These are phyloP conservation scores for Geotrichum bryndzae DNA, from an alignment of 1,139 yeast species.

Conservation along the genomic window DNA sequence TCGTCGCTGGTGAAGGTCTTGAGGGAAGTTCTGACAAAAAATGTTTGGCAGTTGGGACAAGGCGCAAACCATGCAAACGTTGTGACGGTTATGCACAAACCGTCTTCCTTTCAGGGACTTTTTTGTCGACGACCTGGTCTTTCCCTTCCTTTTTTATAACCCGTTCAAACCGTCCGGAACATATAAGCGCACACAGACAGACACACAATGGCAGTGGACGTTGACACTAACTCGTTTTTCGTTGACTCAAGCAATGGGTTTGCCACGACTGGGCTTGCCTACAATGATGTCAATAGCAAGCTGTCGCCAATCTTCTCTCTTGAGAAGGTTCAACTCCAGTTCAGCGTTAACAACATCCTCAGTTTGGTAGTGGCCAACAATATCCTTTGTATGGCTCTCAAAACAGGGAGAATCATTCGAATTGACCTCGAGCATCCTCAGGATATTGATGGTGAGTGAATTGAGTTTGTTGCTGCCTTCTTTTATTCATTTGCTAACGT, in stretches of 20 bases:
- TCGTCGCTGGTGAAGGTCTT: neutral
- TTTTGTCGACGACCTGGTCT: neutral
- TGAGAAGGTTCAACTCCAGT: constrained; percentile 54
- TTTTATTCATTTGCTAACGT: neutral
- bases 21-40: neutral
- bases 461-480: neutral
- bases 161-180: neutral
- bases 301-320: constrained; percentile 32
- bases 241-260: constrained; percentile 15
- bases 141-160: neutral
- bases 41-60: constrained; percentile 13
- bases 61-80: constrained; percentile 4
- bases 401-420: constrained; percentile 43
- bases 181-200: neutral
- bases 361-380: constrained; percentile 46
- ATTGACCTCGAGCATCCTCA: constrained; percentile 53
- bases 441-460: constrained; percentile 36
- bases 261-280: constrained; percentile 10
- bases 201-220: constrained; percentile 2
- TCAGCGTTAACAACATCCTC: constrained; percentile 42
- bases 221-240: constrained; percentile 5
- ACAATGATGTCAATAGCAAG: constrained; percentile 14
- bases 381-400: constrained; percentile 44
- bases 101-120: neutral
- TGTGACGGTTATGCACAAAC: constrained; percentile 1